Base-by-base conservation (phyloP, 2,329 filamentous ascomycete species). In the Acephala macrosclerotiorum region DNA sequence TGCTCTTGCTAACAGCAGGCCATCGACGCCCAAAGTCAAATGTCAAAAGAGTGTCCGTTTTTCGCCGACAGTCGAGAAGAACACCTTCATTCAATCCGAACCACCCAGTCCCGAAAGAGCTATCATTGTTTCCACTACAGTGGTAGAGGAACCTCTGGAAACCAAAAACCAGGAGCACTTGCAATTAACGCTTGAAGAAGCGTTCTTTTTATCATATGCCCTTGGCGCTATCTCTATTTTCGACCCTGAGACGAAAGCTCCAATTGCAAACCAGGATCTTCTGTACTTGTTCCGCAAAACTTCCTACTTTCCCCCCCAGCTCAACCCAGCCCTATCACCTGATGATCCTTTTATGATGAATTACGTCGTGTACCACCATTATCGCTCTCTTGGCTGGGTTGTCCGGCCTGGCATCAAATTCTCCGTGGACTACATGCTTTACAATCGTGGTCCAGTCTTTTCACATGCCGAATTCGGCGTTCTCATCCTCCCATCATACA, bases 311-410 rank as follows among this genome's bases (percentile, higher is more conserved):
- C 91, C 91, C 8, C 84, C 89, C 9, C 72, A 77, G 0, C 71
- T 76, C 2, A 75, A 73, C 16, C 73, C 76, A 8, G 75, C 79
- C 12, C 82, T 93, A 2, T 82, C 85, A 18, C 88, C 93, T 0
- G 93, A 97, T 76, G 92, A 97, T 73, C 85, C 88, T 0, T 99
- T 99, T 78, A 81, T 98, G 22, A 78, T 97, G 0, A 90, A 93
- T 65, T 99, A 98, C 75, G 89, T 89, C 14, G 93, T 93, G 20
- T 99, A 97, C 77, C 96, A 99, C 76, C 95, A 99, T 77, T 99
- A 97, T 80, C 91, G 96, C 42, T 97, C 94, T 0, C 84, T 98
- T 0, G 96, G 96, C 26, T 99, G 96, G 95, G 93, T 97, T 0
- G 91, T 96, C 0, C 90, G 96, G 16, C 89, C 92, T 5, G 96